Base-by-base conservation (phyloP, 805 yeast genomes). In the Ogataea thermomethanolica region DNA sequence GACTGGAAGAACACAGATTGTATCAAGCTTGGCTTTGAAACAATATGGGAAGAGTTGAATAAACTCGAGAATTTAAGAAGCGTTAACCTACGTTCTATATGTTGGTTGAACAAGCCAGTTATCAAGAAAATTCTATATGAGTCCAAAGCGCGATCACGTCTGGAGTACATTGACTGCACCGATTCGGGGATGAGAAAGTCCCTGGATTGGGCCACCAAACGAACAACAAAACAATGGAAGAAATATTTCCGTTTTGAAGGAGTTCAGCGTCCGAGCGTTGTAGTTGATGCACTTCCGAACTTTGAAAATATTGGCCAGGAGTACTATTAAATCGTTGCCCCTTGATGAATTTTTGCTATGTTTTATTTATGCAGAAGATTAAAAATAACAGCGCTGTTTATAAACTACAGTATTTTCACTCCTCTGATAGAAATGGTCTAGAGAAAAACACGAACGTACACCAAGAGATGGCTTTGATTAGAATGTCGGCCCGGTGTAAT, bases 171-270 rank as follows among this genome's bases (percentile, higher is more conserved):
- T 8, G 71, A 76, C 48, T 62, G 76, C 30, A 53, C 65, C 2
- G 65, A 71, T 41, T 67, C 77, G 1, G 81, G 81, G 0, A 73
- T 75, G 78, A 58, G 61, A 25, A 66, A 67, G 43, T 59, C 62
- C 24, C 58, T 70, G n/a, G 65, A 56, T 13, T 76, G 81, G 81
- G 78, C 61, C 7, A 34, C 39, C 11, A 31, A 59, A n/a, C 41
- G 52, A 11, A 38, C 40, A 5, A 30, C 41, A 1, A 36, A 32
- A 13, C 59, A 58, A 12, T 59, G 64, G 64, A 43, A 48, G 26
- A 35, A 38, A n/a, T 55, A 39, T 39, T 45, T 54, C 23, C 45
- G 39, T 22, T 25, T 28, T 12, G 49, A 42, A 29, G 32, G 25
- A 8, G 25, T 13, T n/a, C 29, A 35, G 2, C 14, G 32, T 3